Base-by-base conservation (phyloP, 306 rosid genomes). In the Vigna hirtella region DNA sequence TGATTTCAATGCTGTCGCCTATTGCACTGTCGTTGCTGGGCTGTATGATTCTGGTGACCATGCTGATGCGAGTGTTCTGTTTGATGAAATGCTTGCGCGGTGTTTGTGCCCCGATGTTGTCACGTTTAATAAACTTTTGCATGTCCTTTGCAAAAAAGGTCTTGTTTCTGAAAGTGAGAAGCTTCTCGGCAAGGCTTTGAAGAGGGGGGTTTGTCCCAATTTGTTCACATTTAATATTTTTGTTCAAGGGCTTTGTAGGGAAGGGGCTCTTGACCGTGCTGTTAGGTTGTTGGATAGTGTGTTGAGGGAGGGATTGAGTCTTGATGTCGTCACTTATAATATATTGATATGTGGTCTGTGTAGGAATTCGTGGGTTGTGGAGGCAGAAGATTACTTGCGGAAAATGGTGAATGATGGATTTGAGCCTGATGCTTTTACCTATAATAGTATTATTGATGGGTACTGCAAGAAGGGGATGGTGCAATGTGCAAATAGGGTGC, bases 271-370 rank as follows among this genome's bases (percentile, higher is more conserved):
- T 74, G 77, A 82, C 59, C 72, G 74, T 57, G 97, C 97, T 48
- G 75, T 84, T 70, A 74, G 86, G 77, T 83, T 88, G 74, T 55
- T 92, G 58, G 83, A 67, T 76, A 74, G 86, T 77, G 81, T 89
- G 70, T 52, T 83, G 5, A 74, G 77, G 76, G 90, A 89, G 77
- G 93, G 92, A 36, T 76, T 89, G 45, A 77, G 83, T 72, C 97
- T 97, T 65, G 98, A 94, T 82, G 86, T 92, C 78, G 95, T 94
- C 3, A 92, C 93, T 0, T 94, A 88, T 83, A 94, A 94, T 82
- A 89, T 89, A 4, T 79, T 94, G 79, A 89, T 94, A 30, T 82
- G 88, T 76, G 98, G 97, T 26, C 76, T 90, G 76, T 90, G 98
- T 90, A 92, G 86, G 77, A 83, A 83, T 57, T 88, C 56, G 6